Conservation (phyloP, 345 rosid genomes). For the Citrus sinensis region DVS_A1.0 CM039167.1:8000001-8000500, state of each 20-base stretch:
- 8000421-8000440: too few relatives aligned
- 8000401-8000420: too few relatives aligned
- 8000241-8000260: conserved; percentile 1
- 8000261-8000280: not conserved
- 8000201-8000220: conserved; percentile 79
- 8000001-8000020: not conserved
- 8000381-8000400: too few relatives aligned
- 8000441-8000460: not conserved
- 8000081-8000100: not conserved
- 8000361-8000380: not conserved
- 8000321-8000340: not conserved
- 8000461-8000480: not conserved
- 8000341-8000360: not conserved
- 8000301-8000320: not conserved
- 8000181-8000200: conserved; percentile 88
- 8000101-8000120: not conserved
- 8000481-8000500: not conserved
- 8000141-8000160: conserved; percentile 90
- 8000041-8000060: not conserved
- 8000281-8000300: not conserved
- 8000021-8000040: not conserved
- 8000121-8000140: conserved; percentile 60
- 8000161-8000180: conserved; percentile 77
- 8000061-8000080: not conserved
- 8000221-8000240: conserved; percentile 63